A percentile compares a stretch with the other conserved stretches of the same genome.
Conservation (phyloP, 768 basidiomycete genomes). For the Lentinula guzmanii region DNA sequence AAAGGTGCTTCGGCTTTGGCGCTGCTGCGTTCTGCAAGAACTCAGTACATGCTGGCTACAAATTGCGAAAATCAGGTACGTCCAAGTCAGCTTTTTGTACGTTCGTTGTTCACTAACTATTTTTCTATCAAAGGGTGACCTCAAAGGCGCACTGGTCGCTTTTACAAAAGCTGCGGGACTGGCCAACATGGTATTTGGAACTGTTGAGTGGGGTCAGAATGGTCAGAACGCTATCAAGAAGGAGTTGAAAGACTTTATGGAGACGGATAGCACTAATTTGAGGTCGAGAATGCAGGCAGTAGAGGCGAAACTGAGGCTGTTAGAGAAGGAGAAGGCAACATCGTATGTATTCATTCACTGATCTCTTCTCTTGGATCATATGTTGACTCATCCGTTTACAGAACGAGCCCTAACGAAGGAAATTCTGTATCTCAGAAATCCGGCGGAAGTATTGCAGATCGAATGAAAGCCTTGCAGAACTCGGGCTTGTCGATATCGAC, state of each 20-base stretch:
- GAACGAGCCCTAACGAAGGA: constrained; percentile 21
- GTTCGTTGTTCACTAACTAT: background rate
- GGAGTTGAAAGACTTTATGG: constrained; percentile 60
- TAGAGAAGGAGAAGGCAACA: constrained; percentile 27
- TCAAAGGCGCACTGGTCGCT: constrained; percentile 53
- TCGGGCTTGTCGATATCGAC: constrained; percentile 60
- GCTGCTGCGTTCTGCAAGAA: constrained; percentile 58
- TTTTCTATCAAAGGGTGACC: constrained; percentile 39
- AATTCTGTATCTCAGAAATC: constrained; percentile 29
- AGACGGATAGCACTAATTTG: constrained; percentile 37
- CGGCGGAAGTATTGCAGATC: constrained; percentile 75
- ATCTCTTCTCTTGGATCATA: background rate
- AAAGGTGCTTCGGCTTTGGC: constrained; percentile 54
- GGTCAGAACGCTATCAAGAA: constrained; percentile 50
- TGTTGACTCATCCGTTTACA: background rate
- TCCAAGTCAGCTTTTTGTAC: constrained; percentile 26
- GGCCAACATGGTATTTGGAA: constrained; percentile 52
- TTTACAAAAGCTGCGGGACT: constrained; percentile 59
- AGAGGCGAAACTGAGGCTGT: constrained; percentile 40
- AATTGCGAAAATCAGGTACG: constrained; percentile 25
- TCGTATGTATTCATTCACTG: background rate
- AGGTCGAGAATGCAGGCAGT: constrained; percentile 28
- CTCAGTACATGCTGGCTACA: constrained; percentile 40
- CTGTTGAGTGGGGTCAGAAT: constrained; percentile 39
- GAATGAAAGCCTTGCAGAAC: constrained; percentile 68